These are phyloP conservation scores for Fistulinella cinereoalba DNA, from an alignment of 1,284 basidiomycete species.

Conservation along the genomic window DNA sequence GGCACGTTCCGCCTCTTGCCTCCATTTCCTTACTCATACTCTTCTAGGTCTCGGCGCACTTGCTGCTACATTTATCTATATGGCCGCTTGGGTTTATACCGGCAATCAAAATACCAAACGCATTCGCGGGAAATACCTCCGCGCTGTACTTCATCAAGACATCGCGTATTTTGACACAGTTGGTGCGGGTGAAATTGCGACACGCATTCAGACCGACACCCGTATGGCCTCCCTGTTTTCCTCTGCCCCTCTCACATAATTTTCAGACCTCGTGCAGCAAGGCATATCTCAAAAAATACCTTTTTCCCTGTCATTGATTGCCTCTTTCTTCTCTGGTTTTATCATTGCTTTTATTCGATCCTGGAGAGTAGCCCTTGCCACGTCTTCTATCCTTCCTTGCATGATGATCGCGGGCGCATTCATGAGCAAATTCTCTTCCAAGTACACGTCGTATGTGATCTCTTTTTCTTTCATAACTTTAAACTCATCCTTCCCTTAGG, in stretches of 20 bases:
- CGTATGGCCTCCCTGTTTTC: slow-evolving; percentile 42
- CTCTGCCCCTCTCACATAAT: neutral
- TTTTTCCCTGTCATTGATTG: slow-evolving; percentile 58
- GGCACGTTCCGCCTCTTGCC: slow-evolving; percentile 50
- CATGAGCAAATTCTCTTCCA: slow-evolving; percentile 78
- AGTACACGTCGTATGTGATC: slow-evolving; percentile 63
- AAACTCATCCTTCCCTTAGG: slow-evolving; percentile 34
- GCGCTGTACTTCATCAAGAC: slow-evolving; percentile 78
- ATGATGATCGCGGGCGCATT: slow-evolving; percentile 76
- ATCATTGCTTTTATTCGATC: slow-evolving; percentile 65
- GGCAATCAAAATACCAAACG: slow-evolving; percentile 89
- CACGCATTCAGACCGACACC: slow-evolving; percentile 90
- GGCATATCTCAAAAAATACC: slow-evolving; percentile 88
- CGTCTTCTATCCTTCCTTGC: slow-evolving; percentile 86
- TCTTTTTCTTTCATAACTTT: neutral
- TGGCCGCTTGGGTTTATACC: slow-evolving; percentile 86
- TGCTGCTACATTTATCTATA: slow-evolving; percentile 72
- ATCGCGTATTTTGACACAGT: slow-evolving; percentile 91
- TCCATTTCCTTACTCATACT: neutral
- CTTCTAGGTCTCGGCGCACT: slow-evolving; percentile 62
- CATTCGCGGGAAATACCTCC: slow-evolving; percentile 72
- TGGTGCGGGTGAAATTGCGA: slow-evolving; percentile 94
- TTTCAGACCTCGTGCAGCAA: slow-evolving; percentile 77
- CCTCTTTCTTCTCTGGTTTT: slow-evolving; percentile 81
- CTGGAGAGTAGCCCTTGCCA: slow-evolving; percentile 86